These are phyloP conservation scores for Cordyceps farinosa DNA, from an alignment of 2,329 filamentous ascomycete genomes.

Conservation along the genomic window DNA sequence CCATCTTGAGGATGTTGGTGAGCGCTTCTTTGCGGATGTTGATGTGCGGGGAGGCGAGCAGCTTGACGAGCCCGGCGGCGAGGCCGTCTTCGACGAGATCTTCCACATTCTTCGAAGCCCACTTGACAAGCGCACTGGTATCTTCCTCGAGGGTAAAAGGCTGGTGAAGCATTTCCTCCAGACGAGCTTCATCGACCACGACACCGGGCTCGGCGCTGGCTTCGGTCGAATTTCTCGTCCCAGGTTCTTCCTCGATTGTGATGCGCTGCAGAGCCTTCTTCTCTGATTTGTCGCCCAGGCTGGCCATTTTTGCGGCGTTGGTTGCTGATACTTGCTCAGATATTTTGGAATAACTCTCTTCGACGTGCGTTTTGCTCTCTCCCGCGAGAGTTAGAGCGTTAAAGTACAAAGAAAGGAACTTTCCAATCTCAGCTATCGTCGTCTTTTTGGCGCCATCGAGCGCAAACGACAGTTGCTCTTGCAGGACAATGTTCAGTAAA, in stretches of 20 bases:
- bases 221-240: neutral
- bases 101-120: conserved; percentile 73
- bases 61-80: conserved; percentile 64
- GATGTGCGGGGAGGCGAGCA: conserved; percentile 69
- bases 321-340: conserved; percentile 28
- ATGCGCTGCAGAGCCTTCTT: conserved; percentile 21
- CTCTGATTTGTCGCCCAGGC: conserved; percentile 23
- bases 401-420: conserved; percentile 58
- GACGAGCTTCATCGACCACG: conserved; percentile 36
- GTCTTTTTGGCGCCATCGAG: conserved; percentile 47
- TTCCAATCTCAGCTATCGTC: conserved; percentile 44
- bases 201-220: neutral
- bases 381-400: conserved; percentile 50
- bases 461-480: conserved; percentile 75
- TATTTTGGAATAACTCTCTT: conserved; percentile 31
- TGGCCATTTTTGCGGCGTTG: conserved; percentile 23
- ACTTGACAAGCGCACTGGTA: conserved; percentile 54
- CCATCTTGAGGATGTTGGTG: conserved; percentile 63
- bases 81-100: conserved; percentile 77
- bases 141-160: conserved; percentile 47
- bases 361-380: conserved; percentile 35
- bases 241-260: conserved; percentile 11
- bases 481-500: conserved; percentile 63
- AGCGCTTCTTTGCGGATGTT: conserved; percentile 78
- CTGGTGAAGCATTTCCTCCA: conserved; percentile 51